Evolutionary conservation across 2,329 filamentous ascomycete species (phyloP).

Genomic region (Venturia nashicola): DNA sequence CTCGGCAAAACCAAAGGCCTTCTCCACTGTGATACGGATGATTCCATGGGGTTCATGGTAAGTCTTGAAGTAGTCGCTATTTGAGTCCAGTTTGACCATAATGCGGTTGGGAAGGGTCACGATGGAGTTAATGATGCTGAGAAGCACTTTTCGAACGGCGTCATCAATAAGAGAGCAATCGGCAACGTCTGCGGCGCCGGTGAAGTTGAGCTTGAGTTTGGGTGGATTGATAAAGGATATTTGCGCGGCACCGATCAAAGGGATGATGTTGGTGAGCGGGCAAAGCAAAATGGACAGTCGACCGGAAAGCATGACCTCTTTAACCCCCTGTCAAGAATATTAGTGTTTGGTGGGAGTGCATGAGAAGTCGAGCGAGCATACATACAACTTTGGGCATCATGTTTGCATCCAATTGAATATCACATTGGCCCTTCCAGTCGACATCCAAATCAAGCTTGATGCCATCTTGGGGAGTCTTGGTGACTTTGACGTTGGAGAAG

Average conservation of each 20-base stretch:
- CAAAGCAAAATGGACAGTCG: conserved; percentile 32
- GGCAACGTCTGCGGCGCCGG: conserved; percentile 33
- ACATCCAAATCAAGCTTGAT: conserved; percentile 39
- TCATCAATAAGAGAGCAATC: conserved; percentile 30
- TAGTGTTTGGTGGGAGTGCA: neutral
- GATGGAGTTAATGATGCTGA: conserved; percentile 33
- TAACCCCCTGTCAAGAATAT: conserved; percentile 27
- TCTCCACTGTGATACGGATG: conserved; percentile 32
- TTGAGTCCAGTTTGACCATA: conserved; percentile 34
- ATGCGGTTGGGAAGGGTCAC: conserved; percentile 37
- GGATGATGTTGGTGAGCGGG: conserved; percentile 34
- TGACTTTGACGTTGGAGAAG: conserved; percentile 31
- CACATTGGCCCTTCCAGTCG: conserved; percentile 33
- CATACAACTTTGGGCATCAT: conserved; percentile 33
- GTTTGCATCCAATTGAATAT: conserved; percentile 34
- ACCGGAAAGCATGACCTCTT: conserved; percentile 32
- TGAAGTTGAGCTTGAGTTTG: conserved; percentile 33
- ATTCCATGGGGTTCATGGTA: conserved; percentile 32
- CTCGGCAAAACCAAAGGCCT: conserved; percentile 25
- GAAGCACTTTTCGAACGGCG: conserved; percentile 32
- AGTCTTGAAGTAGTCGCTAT: conserved; percentile 37
- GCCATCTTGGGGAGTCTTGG: conserved; percentile 31
- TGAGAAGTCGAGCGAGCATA: neutral
- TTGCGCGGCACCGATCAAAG: conserved; percentile 38
- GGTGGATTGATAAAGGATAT: conserved; percentile 39